Evolutionary conservation across 768 basidiomycete genomes (phyloP).

Genomic region (Trametes gibbosa): DNA sequence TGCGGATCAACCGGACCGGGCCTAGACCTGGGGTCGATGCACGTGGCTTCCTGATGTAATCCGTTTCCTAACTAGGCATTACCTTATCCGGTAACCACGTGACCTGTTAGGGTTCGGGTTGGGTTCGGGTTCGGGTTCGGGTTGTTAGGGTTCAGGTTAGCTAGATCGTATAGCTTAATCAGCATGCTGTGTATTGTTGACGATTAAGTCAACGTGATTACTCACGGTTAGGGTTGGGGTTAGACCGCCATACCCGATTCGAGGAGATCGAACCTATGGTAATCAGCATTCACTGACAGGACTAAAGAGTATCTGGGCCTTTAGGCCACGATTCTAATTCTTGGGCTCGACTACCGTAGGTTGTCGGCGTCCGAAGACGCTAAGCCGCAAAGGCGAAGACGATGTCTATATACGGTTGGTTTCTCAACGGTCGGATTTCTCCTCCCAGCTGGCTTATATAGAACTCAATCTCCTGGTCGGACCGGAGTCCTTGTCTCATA

Average conservation of each 20-base stretch:
- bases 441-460: no score
- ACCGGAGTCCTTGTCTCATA: no score
- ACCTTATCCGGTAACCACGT: not conserved
- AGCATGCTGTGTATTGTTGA: not conserved
- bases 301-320: not conserved
- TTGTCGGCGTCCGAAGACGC: no score
- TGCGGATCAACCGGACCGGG: no score
- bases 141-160: no score
- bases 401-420: no score
- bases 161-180: not conserved
- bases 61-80: not conserved
- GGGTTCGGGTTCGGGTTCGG: slow-evolving; percentile 4
- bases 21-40: no score
- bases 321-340: no score
- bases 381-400: no score
- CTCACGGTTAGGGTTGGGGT: slow-evolving; percentile 1
- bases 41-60: not conserved
- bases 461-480: no score
- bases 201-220: not conserved
- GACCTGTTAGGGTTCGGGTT: not conserved
- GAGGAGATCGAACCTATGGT: not conserved
- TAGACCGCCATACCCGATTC: not conserved
- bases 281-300: not conserved
- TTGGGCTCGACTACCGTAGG: no score
- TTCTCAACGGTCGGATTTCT: no score